Evolutionary conservation across 2,329 filamentous ascomycete genomes (phyloP), one percentile per base, ranked within the genome.

Genomic region (Fusarium camptoceras): DNA sequence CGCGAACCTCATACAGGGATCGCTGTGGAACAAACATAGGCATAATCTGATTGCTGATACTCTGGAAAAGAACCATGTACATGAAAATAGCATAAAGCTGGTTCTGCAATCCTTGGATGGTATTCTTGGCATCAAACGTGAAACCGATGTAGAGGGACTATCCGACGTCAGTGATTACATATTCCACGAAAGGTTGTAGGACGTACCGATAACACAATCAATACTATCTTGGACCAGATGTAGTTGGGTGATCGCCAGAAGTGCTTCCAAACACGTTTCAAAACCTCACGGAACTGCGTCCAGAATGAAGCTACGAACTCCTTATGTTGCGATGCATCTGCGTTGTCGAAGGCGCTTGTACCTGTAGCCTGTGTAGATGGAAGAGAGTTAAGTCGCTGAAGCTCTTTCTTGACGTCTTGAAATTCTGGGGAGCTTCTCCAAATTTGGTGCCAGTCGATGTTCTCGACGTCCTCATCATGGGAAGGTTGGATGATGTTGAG

Each of bases 71-170:
- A n/a, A 88, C 91, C 66, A 87, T 80, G 48, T 90, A 80, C 88
- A 92, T 89, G 78, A 92, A 92, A 47, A 91, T 88, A 57, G 84
- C 83, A 75, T 91, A 92, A 73, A 92, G 84, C 48, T 91, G 87
- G 75, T 91, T 91, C 72, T 92, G 89, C 5, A 92, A 81, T 6
- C 90, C 90, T 66, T 91, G 88, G 15, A 88, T 81, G 1, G 85
- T 73, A 4, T 75, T 76, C 4, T 72, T 87, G 70, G 85, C 86
- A 12, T 84, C 89, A 76, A 92, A 91, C 2, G 87, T 89, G 75
- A 91, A 90, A 3, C 89, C 90, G 55, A 92, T 88, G 76, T 92
- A 92, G 3, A 92, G 82, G 0, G 74, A 74, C 74, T 76, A 7
- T 0, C 2, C 12, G 0, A 0, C 3, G 46, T 68, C 27, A 72